Percentiles rank a stretch among this genome's conserved stretches.
These are phyloP conservation scores for Trichophyton rubrum DNA, from an alignment of 2,329 filamentous ascomycete genomes.

Conservation along the genomic window DNA sequence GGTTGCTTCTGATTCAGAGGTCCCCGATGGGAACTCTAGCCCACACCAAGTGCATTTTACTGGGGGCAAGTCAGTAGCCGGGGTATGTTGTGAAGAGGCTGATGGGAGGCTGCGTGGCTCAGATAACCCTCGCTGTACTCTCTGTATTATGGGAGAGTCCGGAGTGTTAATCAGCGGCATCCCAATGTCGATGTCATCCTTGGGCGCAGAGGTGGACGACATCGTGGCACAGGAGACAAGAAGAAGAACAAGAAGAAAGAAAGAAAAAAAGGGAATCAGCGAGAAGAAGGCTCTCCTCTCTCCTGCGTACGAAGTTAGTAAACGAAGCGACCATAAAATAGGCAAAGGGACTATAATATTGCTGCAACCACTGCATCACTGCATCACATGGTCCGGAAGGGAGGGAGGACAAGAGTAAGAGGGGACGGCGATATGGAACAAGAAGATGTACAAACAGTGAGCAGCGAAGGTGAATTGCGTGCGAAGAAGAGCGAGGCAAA, in stretches of 20 bases:
- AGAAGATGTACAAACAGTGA: not conserved
- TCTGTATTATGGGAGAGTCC: not conserved
- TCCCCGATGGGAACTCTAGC: slow-evolving; percentile 21
- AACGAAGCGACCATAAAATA: not conserved
- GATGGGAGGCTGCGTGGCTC: slow-evolving; percentile 7
- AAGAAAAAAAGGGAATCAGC: not conserved
- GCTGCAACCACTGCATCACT: too few species aligned
- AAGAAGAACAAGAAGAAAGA: not conserved
- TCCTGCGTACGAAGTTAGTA: slow-evolving; percentile 1
- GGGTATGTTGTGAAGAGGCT: slow-evolving; percentile 5
- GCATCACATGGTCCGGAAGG: not conserved
- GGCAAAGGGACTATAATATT: not conserved
- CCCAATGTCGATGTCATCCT: slow-evolving; percentile 4
- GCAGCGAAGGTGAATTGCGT: not conserved
- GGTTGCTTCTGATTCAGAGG: slow-evolving; percentile 15
- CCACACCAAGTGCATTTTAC: slow-evolving; percentile 29
- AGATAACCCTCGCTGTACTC: not conserved
- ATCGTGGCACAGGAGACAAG: not conserved
- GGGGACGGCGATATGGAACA: not conserved
- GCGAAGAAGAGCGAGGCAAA: not conserved
- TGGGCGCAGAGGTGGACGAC: not conserved
- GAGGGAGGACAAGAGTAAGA: not conserved
- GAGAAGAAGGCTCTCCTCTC: not conserved
- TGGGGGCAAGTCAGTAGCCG: slow-evolving; percentile 1
- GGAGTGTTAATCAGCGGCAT: not conserved